phyloP scores from a whole-genome alignment of 1,284 basidiomycete species.

The Phenoliferia sp. region DNA sequence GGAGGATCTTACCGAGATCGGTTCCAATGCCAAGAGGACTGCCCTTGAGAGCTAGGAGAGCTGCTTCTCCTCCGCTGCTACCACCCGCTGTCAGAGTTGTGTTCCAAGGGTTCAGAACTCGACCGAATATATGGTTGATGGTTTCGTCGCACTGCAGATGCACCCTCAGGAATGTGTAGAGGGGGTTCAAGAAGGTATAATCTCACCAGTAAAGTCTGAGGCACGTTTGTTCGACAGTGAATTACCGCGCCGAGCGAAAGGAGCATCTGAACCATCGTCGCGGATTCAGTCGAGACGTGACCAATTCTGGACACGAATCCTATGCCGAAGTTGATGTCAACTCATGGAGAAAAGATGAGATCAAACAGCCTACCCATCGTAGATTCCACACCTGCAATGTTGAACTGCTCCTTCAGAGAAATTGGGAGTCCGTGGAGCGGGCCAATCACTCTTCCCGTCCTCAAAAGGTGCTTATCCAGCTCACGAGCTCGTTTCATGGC shows the following conservation, averaged over 20 bases:
- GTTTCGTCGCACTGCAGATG: constrained; percentile 25
- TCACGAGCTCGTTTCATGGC: constrained; percentile 6
- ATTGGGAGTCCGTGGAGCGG: constrained; percentile 59
- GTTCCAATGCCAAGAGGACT: constrained; percentile 42
- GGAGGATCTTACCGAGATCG: constrained; percentile 36
- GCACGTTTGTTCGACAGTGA: constrained; percentile 38
- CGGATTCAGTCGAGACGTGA: constrained; percentile 9
- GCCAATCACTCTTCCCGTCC: constrained; percentile 38
- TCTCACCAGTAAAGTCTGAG: constrained; percentile 28
- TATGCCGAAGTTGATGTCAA: constrained; percentile 38
- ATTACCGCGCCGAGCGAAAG: constrained; percentile 38
- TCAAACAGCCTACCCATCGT: constrained; percentile 47
- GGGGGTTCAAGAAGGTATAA: neutral
- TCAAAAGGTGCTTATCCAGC: constrained; percentile 2
- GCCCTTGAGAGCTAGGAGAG: constrained; percentile 42
- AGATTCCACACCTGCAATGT: constrained; percentile 47
- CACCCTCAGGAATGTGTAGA: neutral
- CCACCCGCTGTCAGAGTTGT: constrained; percentile 29
- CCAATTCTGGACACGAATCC: constrained; percentile 22
- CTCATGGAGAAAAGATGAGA: constrained; percentile 22
- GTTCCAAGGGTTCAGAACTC: constrained; percentile 4
- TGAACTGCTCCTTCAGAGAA: constrained; percentile 53
- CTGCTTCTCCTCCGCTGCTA: constrained; percentile 45
- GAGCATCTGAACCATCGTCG: constrained; percentile 28
- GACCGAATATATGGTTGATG: constrained; percentile 39